Evolutionary conservation across 176 grass and related monocot genomes (phyloP), one percentile per base, ranked within the genome.

Genomic region (Triticum monococcum): DNA sequence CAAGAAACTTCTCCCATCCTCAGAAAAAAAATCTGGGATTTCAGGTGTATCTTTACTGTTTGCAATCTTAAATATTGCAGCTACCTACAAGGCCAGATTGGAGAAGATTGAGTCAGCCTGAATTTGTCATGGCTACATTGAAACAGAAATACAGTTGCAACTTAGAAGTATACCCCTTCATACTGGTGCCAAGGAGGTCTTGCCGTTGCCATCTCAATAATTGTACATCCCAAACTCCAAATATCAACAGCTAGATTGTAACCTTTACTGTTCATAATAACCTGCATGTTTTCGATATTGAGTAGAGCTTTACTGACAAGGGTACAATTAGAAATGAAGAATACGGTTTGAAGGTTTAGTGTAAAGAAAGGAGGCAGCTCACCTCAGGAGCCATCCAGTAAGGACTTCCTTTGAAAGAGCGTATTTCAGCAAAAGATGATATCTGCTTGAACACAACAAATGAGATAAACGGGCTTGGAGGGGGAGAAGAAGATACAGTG

Each of bases 331-430:
- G 8, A 81, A 65, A 70, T 20, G 8, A 23, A 12, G 36, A 74
- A 87, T 37, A 80, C 22, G 33, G 10, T 25, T 57, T 76, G 40
- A 64, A 83, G 30, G 20, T 66, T 60, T 64, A 75, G 26, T 52
- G n/a, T 68, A 3, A 31, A 72, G 86, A 64, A 81, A 61, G 72
- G 38, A 73, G 24, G 72, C 18, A 81, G n/a, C 70, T 83, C 61
- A 96, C 97, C 92, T 99, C 97, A 77, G 97, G 97, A 78, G 97
- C 97, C 90, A 99, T 99, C 97, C 94, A 99, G 67, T 99, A 99
- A 86, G 97, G 97, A 77, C 97, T 99, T 96, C 97, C 97, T 86
- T 93, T 99, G 18, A 99, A 91, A 83, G 97, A 99, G 59, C 80
- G 90, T 90, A 99, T 99, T 82, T 95, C 88, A 87, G 92, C 93